Percentiles rank a stretch among this genome's conserved stretches.
Evolutionary conservation across 345 rosid species (phyloP).

Genomic region (Dipteronia dyeriana): DNA sequence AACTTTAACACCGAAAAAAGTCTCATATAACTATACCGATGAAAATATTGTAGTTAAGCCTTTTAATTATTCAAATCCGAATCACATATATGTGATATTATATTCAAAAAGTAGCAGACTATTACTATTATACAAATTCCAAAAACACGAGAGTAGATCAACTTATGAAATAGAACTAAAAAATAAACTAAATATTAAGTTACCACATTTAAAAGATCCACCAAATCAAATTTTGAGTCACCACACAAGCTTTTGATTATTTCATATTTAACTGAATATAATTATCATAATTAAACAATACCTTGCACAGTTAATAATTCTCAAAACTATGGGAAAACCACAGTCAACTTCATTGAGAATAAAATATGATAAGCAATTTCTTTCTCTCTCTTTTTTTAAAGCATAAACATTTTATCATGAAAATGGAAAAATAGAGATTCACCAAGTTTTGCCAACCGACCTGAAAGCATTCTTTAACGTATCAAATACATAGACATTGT

Average conservation of each 20-base stretch:
- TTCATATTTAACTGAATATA: background rate
- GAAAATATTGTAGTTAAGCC: background rate
- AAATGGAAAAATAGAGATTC: background rate
- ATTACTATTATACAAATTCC: background rate
- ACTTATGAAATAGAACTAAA: background rate
- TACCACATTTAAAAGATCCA: background rate
- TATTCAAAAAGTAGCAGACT: background rate
- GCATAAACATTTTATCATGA: background rate
- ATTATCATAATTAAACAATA: background rate
- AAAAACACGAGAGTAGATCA: background rate
- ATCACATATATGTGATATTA: background rate
- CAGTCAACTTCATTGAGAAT: background rate
- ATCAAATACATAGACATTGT: background rate
- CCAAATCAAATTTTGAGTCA: conserved; percentile 3
- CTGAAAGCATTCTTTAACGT: background rate
- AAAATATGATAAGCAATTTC: background rate
- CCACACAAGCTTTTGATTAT: background rate
- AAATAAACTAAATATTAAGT: background rate
- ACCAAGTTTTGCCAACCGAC: background rate
- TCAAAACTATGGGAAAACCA: background rate
- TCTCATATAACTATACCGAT: conserved; percentile 72
- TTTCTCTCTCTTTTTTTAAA: background rate
- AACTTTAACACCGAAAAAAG: conserved; percentile 71
- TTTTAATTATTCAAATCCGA: background rate
- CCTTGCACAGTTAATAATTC: background rate